These are phyloP conservation scores for Lentinula sp. DNA, from an alignment of 768 basidiomycete genomes.

Conservation along the genomic window DNA sequence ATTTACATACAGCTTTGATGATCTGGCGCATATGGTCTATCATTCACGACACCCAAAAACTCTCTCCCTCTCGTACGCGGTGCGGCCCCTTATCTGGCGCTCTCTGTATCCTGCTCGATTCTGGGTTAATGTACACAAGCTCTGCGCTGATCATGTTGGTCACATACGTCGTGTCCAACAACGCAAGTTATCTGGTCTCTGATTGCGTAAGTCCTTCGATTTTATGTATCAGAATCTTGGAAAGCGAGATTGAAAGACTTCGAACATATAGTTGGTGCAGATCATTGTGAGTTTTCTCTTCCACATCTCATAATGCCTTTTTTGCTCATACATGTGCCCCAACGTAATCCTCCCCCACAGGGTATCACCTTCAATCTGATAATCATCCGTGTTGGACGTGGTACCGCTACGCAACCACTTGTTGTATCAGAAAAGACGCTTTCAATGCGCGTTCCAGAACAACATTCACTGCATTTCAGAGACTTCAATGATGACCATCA, in stretches of 20 bases:
- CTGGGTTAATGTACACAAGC: background rate
- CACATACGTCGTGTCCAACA: background rate
- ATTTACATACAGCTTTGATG: background rate
- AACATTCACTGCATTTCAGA: background rate
- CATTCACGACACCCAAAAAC: background rate
- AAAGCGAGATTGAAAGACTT: background rate
- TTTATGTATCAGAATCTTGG: background rate
- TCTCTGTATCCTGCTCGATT: background rate
- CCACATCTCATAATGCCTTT: background rate
- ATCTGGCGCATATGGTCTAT: background rate
- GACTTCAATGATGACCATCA: background rate
- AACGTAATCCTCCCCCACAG: background rate
- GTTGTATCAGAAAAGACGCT: background rate
- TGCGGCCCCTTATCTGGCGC: background rate
- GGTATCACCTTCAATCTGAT: background rate
- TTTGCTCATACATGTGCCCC: background rate
- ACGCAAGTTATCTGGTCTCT: background rate
- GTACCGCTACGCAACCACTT: background rate
- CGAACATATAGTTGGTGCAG: background rate
- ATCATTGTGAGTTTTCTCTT: background rate
- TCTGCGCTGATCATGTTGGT: background rate
- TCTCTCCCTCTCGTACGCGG: background rate
- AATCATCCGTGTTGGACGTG: background rate
- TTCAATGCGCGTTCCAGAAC: background rate
- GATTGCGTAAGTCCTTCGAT: background rate